phyloP scores from a whole-genome alignment of 306 rosid species.

The Rosa chinensis region DNA sequence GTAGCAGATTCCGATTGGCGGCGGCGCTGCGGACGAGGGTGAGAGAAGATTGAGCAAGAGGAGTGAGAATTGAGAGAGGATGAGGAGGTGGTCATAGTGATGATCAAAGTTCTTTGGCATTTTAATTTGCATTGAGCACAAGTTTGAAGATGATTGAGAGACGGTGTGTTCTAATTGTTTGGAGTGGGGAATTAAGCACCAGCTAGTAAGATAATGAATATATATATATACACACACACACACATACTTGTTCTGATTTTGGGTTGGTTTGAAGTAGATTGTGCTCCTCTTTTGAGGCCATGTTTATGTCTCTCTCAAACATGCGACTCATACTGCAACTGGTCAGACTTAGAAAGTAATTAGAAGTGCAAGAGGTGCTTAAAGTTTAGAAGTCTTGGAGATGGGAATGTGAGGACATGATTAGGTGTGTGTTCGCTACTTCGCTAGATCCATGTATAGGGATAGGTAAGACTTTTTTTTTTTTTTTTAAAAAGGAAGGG shows the following conservation, averaged over 20 bases:
- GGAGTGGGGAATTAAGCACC: neutral
- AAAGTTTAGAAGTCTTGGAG: neutral
- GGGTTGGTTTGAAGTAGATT: constrained; percentile 22
- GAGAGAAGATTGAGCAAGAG: neutral
- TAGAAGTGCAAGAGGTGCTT: neutral
- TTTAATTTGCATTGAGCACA: neutral
- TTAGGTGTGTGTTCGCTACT: neutral
- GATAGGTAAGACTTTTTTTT: neutral
- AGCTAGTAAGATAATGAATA: neutral
- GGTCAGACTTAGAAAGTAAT: neutral
- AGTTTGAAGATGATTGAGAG: neutral
- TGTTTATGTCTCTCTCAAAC: no score
- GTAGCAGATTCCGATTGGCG: constrained; percentile 33
- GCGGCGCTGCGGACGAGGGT: neutral
- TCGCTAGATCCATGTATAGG: neutral
- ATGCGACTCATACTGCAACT: neutral
- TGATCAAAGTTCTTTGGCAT: constrained; percentile 9
- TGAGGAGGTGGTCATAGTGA: neutral
- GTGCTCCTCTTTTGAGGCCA: neutral
- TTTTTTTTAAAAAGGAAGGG: no score
- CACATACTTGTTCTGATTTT: constrained; percentile 1
- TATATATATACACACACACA: no score
- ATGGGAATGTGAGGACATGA: neutral
- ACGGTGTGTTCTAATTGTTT: neutral
- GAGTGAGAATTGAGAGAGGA: neutral